Base-by-base conservation (phyloP, 176 grass and related monocot species). In the Oryza meyeriana region DNA sequence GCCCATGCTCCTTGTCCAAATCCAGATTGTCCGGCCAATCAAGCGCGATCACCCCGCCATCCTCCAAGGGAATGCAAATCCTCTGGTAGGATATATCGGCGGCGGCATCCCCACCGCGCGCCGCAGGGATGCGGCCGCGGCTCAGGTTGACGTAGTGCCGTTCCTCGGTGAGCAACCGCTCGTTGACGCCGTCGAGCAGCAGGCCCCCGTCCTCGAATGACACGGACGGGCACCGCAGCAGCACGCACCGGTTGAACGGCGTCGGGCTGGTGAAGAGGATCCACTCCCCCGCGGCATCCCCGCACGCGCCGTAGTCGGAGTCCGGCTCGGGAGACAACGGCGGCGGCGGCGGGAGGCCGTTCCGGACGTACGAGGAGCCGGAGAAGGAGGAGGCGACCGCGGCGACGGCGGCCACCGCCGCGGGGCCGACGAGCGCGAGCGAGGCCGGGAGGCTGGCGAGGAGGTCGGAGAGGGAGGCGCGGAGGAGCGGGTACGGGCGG, bases 21-120 rank as follows among this genome's bases (percentile, higher is more conserved):
- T 98, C 90, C 82, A 98, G 77, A 75, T 89, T 94, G 10, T 79
- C 95, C 6, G 95, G 95, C 92, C 92, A 98, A 73, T 98, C 95
- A 34, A 98, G 66, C 26, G 92, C 90, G 55, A 98, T 76, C 34
- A 98, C 92, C 63, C 92, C 95, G 7, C 92, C 95, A 12, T 98
- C 92, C 35, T 94, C 91, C 10, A 81, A 24, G 55, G 84, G 10
- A n/a, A 98, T 20, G 84, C 92, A 98, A 35, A 90, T 8, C 75
- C 95, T 89, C 84, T 98, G 92, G 52, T 98, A 98, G 2, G 71
- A 85, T 16, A 97, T 0, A 2, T 88, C 87, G 35, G 45, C 41
- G 58, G 31, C 50, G 6, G 27, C 76, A 12, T 76, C 73, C 73
- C 66, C 83, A 35, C 29, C 50, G 6, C 29, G 59, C 35, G 36